Conservation (phyloP, 2,329 filamentous ascomycete genomes). For the Claviceps capensis region DNA sequence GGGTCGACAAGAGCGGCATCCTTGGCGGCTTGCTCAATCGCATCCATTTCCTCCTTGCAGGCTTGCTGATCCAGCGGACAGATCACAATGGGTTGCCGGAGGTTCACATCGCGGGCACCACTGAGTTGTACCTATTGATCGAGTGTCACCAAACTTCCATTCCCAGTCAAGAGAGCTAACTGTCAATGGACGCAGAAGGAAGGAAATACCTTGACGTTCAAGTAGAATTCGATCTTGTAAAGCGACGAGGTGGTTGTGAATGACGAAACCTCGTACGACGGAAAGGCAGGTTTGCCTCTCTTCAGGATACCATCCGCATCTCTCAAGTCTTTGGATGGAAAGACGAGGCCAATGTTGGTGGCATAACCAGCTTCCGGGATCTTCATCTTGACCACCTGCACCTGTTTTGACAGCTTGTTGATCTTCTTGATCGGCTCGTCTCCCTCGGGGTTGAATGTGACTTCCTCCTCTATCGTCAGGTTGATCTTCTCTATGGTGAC, state of each 20-base stretch:
- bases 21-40: constrained; percentile 89
- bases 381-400: constrained; percentile 67
- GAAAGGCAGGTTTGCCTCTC: constrained; percentile 73
- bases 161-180: not conserved
- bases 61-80: constrained; percentile 90
- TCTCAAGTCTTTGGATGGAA: constrained; percentile 77
- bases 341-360: constrained; percentile 81
- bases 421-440: constrained; percentile 86
- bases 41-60: constrained; percentile 97
- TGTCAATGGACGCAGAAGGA: not conserved
- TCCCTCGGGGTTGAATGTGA: constrained; percentile 96
- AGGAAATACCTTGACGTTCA: constrained; percentile 67
- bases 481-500: constrained; percentile 93
- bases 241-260: constrained; percentile 90
- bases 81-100: constrained; percentile 88
- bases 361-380: constrained; percentile 86
- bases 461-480: constrained; percentile 88
- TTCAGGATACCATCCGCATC: constrained; percentile 81
- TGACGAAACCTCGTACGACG: constrained; percentile 73
- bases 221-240: constrained; percentile 97
- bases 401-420: constrained; percentile 75
- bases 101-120: constrained; percentile 71
- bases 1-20: constrained; percentile 80
- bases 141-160: constrained; percentile 9
- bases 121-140: constrained; percentile 64